Percentiles rank a stretch among this genome's conserved stretches.
Evolutionary conservation across 345 rosid species (phyloP).

Genomic region (Clarkia xantiana): DNA sequence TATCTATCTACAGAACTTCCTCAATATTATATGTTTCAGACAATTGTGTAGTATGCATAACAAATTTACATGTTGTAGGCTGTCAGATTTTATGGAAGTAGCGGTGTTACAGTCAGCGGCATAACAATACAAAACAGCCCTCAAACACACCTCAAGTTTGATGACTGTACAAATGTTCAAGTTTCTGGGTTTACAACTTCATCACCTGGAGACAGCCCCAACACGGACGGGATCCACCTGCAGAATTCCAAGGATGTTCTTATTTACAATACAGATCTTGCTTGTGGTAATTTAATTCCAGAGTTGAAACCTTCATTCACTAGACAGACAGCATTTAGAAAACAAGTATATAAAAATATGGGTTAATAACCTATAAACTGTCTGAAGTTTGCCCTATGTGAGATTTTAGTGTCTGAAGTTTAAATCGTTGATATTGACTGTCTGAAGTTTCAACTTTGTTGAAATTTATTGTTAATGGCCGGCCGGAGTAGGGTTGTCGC

Average conservation of each 20-base stretch:
- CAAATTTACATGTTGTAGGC: constrained; percentile 31
- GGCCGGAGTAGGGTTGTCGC: too few relatives aligned
- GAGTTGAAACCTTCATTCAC: background rate
- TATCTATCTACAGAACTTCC: too few relatives aligned
- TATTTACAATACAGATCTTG: constrained; percentile 39
- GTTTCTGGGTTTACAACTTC: constrained; percentile 42
- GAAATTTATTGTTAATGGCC: too few relatives aligned
- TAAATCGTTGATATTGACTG: too few relatives aligned
- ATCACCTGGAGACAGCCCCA: constrained; percentile 68
- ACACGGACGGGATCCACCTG: constrained; percentile 83
- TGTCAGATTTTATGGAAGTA: constrained; percentile 71
- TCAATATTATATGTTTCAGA: background rate
- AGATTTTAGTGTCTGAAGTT: too few relatives aligned
- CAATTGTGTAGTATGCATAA: background rate
- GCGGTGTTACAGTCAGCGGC: constrained; percentile 46
- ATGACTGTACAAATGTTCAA: constrained; percentile 42
- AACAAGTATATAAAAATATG: too few relatives aligned
- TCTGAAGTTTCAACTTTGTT: too few relatives aligned
- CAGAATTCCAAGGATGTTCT: constrained; percentile 59
- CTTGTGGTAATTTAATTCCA: constrained; percentile 44
- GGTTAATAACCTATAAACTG: too few relatives aligned
- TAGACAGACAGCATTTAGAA: too few relatives aligned
- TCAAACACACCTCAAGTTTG: constrained; percentile 82
- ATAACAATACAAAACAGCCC: constrained; percentile 86
- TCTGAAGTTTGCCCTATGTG: too few relatives aligned